Evolutionary conservation across 108 stramenopile species (phyloP).

Genomic region (Cyclostephanos tholiformis): DNA sequence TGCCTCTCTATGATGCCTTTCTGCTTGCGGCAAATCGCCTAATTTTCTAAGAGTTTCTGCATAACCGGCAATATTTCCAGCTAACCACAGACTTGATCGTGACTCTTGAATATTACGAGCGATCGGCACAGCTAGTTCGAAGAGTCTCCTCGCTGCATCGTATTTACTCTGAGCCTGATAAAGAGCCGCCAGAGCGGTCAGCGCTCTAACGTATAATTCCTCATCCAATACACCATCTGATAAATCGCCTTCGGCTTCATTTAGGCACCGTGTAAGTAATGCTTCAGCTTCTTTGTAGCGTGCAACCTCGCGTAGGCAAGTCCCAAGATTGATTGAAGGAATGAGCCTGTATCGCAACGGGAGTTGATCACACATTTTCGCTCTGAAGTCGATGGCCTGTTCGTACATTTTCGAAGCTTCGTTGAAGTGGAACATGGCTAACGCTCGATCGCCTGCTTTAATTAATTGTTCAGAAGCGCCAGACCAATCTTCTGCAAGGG

Average conservation of each 20-base stretch:
- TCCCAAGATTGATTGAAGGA: constrained; percentile 50
- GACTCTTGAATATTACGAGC: constrained; percentile 57
- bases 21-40: constrained; percentile 52
- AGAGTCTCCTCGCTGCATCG: constrained; percentile 40
- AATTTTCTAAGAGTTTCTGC: constrained; percentile 51
- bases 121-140: constrained; percentile 51
- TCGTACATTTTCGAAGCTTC: constrained; percentile 57
- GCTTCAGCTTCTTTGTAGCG: constrained; percentile 54
- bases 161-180: constrained; percentile 51
- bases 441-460: constrained; percentile 47
- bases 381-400: constrained; percentile 48
- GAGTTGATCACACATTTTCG: constrained; percentile 36
- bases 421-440: constrained; percentile 46
- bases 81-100: constrained; percentile 50
- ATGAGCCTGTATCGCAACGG: constrained; percentile 41
- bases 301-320: constrained; percentile 48
- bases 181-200: constrained; percentile 47
- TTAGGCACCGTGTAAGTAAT: constrained; percentile 48
- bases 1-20: constrained; percentile 48
- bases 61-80: constrained; percentile 52
- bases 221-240: constrained; percentile 33
- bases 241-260: constrained; percentile 31
- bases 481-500: constrained; percentile 50
- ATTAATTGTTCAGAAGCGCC: constrained; percentile 51
- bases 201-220: constrained; percentile 42